Evolutionary conservation across 768 basidiomycete genomes (phyloP).

Genomic region (Mycena haematopus): DNA sequence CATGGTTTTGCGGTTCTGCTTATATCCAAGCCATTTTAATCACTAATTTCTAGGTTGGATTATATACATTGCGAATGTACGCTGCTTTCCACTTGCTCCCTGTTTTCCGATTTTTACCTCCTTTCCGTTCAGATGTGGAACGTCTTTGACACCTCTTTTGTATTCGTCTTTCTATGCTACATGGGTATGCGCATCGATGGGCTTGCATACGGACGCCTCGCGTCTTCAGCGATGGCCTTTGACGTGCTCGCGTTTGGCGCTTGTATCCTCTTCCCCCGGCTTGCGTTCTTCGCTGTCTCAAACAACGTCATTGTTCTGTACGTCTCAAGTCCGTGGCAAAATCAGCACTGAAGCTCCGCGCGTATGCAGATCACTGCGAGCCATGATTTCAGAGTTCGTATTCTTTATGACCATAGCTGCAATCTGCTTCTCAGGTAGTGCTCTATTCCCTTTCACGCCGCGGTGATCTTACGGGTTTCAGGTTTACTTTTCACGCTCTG

Average conservation of each 20-base stretch:
- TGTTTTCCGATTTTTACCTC: slow-evolving; percentile 6
- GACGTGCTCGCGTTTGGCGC: slow-evolving; percentile 86
- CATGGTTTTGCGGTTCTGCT: slow-evolving; percentile 73
- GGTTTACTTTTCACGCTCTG: slow-evolving; percentile 66
- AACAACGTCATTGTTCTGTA: slow-evolving; percentile 84
- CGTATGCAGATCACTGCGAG: slow-evolving; percentile 67
- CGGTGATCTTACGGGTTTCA: slow-evolving; percentile 48
- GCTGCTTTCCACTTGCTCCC: slow-evolving; percentile 8
- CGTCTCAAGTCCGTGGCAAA: slow-evolving; percentile 31
- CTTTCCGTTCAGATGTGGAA: slow-evolving; percentile 79
- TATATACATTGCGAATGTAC: slow-evolving; percentile 88
- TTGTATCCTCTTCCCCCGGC: slow-evolving; percentile 83
- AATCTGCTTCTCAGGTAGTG: slow-evolving; percentile 81
- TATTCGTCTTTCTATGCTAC: slow-evolving; percentile 73
- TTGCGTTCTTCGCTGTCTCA: slow-evolving; percentile 82
- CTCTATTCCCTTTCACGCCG: slow-evolving; percentile 38
- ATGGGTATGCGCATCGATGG: slow-evolving; percentile 70
- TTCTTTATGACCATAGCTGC: slow-evolving; percentile 81
- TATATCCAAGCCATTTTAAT: background rate
- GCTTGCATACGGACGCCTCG: slow-evolving; percentile 55
- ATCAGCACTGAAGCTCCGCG: background rate
- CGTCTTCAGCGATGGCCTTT: slow-evolving; percentile 70
- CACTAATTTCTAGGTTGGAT: slow-evolving; percentile 15
- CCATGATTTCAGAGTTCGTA: slow-evolving; percentile 81
- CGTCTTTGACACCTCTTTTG: slow-evolving; percentile 81